Percentiles rank a stretch among this genome's conserved stretches.
Evolutionary conservation across 2,329 filamentous ascomycete species (phyloP).

Genomic region (Colletotrichum theobromicola): DNA sequence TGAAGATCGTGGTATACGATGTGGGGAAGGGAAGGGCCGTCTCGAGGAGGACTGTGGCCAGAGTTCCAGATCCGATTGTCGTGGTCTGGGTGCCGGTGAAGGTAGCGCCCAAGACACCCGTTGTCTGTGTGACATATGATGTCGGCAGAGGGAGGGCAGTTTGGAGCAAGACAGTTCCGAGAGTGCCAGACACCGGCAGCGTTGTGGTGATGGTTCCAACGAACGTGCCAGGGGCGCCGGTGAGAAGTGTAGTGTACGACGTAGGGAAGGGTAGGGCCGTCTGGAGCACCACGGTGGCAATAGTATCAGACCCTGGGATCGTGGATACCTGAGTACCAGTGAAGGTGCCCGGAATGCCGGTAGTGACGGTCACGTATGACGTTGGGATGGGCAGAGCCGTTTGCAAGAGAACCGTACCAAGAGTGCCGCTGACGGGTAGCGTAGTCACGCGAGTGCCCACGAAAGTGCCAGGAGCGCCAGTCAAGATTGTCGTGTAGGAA

Average conservation of each 20-base stretch:
- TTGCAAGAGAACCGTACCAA: neutral
- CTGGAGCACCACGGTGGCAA: neutral
- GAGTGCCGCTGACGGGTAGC: neutral
- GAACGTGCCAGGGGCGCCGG: neutral
- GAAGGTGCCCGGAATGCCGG: neutral
- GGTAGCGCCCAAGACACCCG: neutral
- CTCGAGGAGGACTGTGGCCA: neutral
- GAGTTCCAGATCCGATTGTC: neutral
- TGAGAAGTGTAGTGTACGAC: neutral
- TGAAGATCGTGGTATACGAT: neutral
- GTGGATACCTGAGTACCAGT: neutral
- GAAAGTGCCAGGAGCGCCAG: neutral
- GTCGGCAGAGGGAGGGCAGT: neutral
- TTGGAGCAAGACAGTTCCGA: neutral
- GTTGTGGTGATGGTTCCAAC: neutral
- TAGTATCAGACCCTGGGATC: neutral
- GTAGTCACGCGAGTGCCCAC: neutral
- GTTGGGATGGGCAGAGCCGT: neutral
- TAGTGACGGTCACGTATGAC: neutral
- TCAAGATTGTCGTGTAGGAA: slow-evolving; percentile 6
- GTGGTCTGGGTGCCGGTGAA: neutral
- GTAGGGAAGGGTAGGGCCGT: neutral
- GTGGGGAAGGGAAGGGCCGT: neutral
- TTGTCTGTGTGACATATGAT: neutral
- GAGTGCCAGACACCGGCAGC: neutral